These are phyloP conservation scores for Aphanomyces euteiches DNA, from an alignment of 352 stramenopile species.

Conservation along the genomic window DNA sequence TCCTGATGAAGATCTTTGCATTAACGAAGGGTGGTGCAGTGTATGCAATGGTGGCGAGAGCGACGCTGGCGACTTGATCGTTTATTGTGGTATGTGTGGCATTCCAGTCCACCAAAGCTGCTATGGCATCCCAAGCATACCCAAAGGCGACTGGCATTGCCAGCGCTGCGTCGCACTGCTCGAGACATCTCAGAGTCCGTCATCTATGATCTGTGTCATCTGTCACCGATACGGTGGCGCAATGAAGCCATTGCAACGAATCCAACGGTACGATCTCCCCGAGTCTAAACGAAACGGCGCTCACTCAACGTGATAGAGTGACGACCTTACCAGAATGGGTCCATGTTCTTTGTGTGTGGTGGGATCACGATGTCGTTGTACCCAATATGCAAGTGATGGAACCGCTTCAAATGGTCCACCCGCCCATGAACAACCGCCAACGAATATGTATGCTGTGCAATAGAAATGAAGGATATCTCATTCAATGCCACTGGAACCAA, in stretches of 20 bases:
- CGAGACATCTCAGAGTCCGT: neutral
- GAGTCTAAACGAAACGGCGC: neutral
- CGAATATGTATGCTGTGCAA: conserved; percentile 1
- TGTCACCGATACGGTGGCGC: conserved; percentile 25
- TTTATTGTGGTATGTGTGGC: conserved; percentile 71
- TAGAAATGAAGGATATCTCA: conserved; percentile 19
- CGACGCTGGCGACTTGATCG: conserved; percentile 62
- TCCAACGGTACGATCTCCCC: conserved; percentile 6
- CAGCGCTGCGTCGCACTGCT: conserved; percentile 45
- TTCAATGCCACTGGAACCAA: conserved; percentile 22
- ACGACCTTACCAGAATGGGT: conserved; percentile 17
- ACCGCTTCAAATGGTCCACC: conserved; percentile 19
- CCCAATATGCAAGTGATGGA: conserved; percentile 23
- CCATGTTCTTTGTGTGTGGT: conserved; percentile 26
- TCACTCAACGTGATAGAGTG: neutral
- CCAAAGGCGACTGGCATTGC: conserved; percentile 75
- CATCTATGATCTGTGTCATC: conserved; percentile 13
- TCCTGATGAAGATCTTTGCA: conserved; percentile 21
- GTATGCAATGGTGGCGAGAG: conserved; percentile 68
- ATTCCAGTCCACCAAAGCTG: conserved; percentile 79
- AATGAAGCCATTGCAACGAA: conserved; percentile 25
- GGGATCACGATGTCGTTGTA: conserved; percentile 22
- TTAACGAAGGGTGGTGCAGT: conserved; percentile 50
- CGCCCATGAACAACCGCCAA: conserved; percentile 12
- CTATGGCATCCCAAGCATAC: conserved; percentile 63